Evolutionary conservation across 345 rosid genomes (phyloP).

Genomic region (Raphanus raphanistrum): DNA sequence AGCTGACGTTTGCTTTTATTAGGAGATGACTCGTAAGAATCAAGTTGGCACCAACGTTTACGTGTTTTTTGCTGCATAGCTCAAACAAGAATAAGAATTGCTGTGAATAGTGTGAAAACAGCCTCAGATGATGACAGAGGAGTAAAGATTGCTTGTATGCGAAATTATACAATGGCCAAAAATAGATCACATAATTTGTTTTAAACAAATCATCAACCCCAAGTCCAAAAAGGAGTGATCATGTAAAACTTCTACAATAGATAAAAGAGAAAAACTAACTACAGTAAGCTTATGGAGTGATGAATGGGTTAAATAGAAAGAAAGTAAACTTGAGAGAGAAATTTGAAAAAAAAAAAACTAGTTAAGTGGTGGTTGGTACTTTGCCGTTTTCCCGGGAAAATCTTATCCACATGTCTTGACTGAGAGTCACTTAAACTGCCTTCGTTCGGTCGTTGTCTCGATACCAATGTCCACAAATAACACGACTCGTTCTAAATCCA

Average conservation of each 20-base stretch:
- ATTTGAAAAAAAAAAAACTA: not conserved
- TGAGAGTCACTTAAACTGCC: not conserved
- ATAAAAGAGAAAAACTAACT: too few relatives aligned
- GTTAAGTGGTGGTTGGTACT: not conserved
- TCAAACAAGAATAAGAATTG: not conserved
- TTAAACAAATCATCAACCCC: too few relatives aligned
- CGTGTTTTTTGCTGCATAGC: not conserved
- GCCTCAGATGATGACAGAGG: not conserved
- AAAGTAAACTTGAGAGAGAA: not conserved
- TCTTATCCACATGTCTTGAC: constrained; percentile 18
- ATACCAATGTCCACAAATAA: constrained; percentile 21
- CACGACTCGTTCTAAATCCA: not conserved
- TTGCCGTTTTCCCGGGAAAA: not conserved
- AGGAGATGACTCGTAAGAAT: not conserved
- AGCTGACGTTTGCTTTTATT: not conserved
- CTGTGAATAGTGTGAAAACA: not conserved
- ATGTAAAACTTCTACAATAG: too few relatives aligned
- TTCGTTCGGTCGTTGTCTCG: not conserved
- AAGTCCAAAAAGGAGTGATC: too few relatives aligned
- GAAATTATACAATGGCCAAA: not conserved
- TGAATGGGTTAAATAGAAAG: not conserved
- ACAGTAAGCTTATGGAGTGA: not conserved
- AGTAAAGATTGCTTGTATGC: not conserved
- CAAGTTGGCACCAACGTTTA: not conserved
- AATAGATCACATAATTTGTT: not conserved